A percentile compares a stretch with the other conserved stretches of the same genome.
phyloP scores from a whole-genome alignment of 805 yeast species.

The Ogataea philodendri region DNA sequence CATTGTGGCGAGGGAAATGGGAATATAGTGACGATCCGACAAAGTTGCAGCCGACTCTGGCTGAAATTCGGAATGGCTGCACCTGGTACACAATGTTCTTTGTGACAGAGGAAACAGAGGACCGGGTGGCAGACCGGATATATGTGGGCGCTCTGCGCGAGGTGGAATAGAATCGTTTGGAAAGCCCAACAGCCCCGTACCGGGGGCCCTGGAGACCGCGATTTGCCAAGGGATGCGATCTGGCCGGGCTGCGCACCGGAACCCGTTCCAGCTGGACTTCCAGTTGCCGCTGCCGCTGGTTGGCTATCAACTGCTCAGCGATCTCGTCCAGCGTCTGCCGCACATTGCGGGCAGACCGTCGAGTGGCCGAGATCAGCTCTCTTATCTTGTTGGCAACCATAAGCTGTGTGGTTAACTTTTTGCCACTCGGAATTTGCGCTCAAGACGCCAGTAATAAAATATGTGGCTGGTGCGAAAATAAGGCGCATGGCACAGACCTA shows the following conservation, averaged over 20 bases:
- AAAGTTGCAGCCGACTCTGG: conserved; percentile 26
- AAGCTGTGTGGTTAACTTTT: conserved; percentile 1
- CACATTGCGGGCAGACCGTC: conserved; percentile 46
- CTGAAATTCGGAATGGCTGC: conserved; percentile 29
- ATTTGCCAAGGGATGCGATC: conserved; percentile 24
- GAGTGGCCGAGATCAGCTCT: conserved; percentile 45
- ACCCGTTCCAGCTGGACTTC: conserved; percentile 35
- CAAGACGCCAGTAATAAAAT: not conserved
- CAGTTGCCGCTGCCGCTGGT: conserved; percentile 32
- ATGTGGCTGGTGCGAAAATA: not conserved
- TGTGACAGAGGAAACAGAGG: conserved; percentile 19
- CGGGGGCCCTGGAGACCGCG: conserved; percentile 9
- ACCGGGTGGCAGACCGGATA: conserved; percentile 9
- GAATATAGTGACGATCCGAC: conserved; percentile 35
- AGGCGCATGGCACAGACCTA: not conserved
- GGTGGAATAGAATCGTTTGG: conserved; percentile 18
- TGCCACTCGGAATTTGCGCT: conserved; percentile 14
- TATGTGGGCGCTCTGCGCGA: conserved; percentile 11
- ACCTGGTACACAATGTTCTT: conserved; percentile 25
- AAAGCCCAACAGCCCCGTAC: conserved; percentile 27
- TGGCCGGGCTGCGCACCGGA: conserved; percentile 37
- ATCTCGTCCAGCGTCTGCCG: conserved; percentile 49
- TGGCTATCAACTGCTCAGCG: conserved; percentile 34
- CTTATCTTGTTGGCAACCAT: conserved; percentile 38
- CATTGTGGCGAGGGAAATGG: conserved; percentile 36